Evolutionary conservation across 2,329 filamentous ascomycete genomes (phyloP).

Genomic region (Tolypocladium cylindrosporum): DNA sequence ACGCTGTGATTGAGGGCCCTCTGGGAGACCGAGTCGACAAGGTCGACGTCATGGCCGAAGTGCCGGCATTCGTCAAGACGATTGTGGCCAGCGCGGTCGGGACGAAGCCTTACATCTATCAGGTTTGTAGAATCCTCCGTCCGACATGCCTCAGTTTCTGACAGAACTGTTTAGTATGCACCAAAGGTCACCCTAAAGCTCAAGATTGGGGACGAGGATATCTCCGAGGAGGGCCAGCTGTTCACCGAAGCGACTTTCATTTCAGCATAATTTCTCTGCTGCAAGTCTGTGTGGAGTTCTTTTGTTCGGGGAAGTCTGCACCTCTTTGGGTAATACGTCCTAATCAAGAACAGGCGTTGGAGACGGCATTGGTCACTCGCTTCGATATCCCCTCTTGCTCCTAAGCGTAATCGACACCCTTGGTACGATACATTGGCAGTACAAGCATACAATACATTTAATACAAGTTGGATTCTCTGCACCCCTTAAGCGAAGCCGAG

Average conservation of each 20-base stretch:
- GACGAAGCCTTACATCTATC: constrained; percentile 96
- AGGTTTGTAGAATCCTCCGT: constrained; percentile 43
- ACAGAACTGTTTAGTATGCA: constrained; percentile 47
- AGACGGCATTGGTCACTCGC: constrained; percentile 14
- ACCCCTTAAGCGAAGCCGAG: neutral
- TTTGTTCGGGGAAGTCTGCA: neutral
- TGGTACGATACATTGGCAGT: neutral
- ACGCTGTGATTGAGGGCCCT: constrained; percentile 57
- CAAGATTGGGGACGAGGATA: constrained; percentile 72
- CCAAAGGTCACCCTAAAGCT: constrained; percentile 67
- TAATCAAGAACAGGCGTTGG: constrained; percentile 11
- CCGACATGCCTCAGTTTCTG: neutral
- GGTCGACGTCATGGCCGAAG: constrained; percentile 93
- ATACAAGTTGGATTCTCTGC: neutral
- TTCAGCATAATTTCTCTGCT: constrained; percentile 37
- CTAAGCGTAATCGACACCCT: constrained; percentile 1
- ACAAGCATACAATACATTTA: neutral
- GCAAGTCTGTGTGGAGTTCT: neutral
- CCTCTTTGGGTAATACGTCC: constrained; percentile 9
- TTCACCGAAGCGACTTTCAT: constrained; percentile 97
- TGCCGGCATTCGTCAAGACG: constrained; percentile 90
- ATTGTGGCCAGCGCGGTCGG: constrained; percentile 83
- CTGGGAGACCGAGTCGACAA: constrained; percentile 62
- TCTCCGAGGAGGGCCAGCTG: constrained; percentile 65
- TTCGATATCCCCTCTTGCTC: constrained; percentile 8